Evolutionary conservation across 441 rosid species (phyloP).

Genomic region (Cnidoscolus chayamansa): DNA sequence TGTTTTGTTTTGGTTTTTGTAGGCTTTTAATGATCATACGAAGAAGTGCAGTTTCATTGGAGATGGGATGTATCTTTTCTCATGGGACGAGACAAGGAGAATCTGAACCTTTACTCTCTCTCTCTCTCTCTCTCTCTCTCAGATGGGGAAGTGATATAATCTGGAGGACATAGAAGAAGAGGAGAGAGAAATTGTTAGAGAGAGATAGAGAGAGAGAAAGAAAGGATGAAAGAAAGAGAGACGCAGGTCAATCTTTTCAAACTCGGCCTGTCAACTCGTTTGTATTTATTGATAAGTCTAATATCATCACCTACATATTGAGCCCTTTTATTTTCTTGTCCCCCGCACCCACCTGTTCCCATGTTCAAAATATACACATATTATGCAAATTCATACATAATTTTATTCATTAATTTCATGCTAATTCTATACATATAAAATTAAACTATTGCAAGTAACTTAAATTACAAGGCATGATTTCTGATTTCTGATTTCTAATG

Average conservation of each 20-base stretch:
- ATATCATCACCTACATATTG: constrained; percentile 40
- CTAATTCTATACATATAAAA: too few relatives aligned
- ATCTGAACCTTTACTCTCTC: constrained; percentile 38
- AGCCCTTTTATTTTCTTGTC: constrained; percentile 40
- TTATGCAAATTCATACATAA: neutral
- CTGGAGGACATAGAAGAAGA: constrained; percentile 9
- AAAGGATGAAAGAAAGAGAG: constrained; percentile 1
- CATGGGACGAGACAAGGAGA: constrained; percentile 48
- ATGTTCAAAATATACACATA: neutral
- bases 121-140: neutral
- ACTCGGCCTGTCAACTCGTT: constrained; percentile 55
- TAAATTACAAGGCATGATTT: too few relatives aligned
- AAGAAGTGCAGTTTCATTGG: constrained; percentile 36
- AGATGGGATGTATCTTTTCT: constrained; percentile 24
- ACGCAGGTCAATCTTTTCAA: constrained; percentile 56
- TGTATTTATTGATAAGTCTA: constrained; percentile 50
- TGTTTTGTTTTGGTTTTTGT: constrained; percentile 25
- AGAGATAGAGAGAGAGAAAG: neutral
- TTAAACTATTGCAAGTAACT: too few relatives aligned
- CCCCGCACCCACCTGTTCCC: constrained; percentile 35
- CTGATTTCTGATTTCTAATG: constrained; percentile 16
- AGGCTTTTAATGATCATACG: constrained; percentile 38
- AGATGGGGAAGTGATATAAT: too few relatives aligned
- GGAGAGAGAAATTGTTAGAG: constrained; percentile 16
- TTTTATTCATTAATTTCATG: too few relatives aligned